Evolutionary conservation across 305 asterid genomes (phyloP).

Genomic region (Solanum hybrid): DNA sequence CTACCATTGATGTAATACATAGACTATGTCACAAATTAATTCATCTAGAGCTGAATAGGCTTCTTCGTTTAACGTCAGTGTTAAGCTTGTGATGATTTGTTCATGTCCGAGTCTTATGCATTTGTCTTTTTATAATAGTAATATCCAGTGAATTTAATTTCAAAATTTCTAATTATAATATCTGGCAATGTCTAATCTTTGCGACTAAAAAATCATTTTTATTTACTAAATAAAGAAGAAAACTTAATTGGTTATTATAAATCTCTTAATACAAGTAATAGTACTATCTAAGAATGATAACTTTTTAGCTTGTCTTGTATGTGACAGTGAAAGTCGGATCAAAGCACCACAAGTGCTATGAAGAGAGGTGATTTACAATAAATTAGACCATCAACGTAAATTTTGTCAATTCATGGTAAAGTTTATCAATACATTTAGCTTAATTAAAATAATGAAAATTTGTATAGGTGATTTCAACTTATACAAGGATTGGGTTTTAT

Average conservation of each 20-base stretch:
- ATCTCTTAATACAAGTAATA: background rate
- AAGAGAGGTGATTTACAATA: background rate
- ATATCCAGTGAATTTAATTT: constrained; percentile 4
- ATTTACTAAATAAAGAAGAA: background rate
- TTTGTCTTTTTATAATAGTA: constrained; percentile 6
- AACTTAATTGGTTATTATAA: background rate
- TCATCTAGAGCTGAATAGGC: background rate
- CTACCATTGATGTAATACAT: background rate
- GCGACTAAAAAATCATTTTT: background rate
- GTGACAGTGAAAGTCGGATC: background rate
- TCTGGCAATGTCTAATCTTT: background rate
- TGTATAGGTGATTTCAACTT: background rate
- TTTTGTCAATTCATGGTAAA: background rate
- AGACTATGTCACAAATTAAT: background rate
- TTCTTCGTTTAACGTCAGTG: no score
- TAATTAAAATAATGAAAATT: no score
- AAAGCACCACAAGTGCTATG: background rate
- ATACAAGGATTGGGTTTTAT: background rate
- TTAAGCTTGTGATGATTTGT: background rate
- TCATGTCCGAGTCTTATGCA: background rate
- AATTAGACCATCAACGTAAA: background rate
- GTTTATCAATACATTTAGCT: background rate
- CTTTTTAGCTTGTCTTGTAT: background rate
- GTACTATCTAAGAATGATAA: background rate
- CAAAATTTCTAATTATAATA: background rate